Conservation (phyloP, 2,329 filamentous ascomycete genomes). For the Phialophora verrucosa region DNA sequence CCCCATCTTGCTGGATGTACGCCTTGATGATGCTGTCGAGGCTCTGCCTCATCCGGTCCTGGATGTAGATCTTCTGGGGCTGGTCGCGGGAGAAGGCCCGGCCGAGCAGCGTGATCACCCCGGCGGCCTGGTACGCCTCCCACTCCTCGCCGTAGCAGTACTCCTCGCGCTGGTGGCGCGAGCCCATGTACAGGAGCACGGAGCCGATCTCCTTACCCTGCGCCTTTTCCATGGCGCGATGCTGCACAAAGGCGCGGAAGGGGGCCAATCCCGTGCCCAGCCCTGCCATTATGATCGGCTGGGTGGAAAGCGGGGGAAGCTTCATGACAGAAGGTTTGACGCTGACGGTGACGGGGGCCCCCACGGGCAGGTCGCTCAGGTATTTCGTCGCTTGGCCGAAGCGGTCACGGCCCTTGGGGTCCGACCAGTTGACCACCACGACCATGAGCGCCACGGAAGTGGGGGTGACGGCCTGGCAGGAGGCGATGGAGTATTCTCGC, state of each 20-base stretch:
- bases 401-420: slow-evolving; percentile 82
- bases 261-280: slow-evolving; percentile 96
- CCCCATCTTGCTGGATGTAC: slow-evolving; percentile 84
- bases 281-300: slow-evolving; percentile 97
- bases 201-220: slow-evolving; percentile 93
- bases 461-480: slow-evolving; percentile 91
- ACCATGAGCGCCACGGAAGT: slow-evolving; percentile 93
- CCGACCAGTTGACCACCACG: slow-evolving; percentile 95
- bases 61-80: slow-evolving; percentile 98
- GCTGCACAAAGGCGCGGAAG: slow-evolving; percentile 99
- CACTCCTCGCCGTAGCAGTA: slow-evolving; percentile 99
- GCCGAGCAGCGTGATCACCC: slow-evolving; percentile 91
- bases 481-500: slow-evolving; percentile 98
- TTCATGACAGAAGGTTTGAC: slow-evolving; percentile 99
- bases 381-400: slow-evolving; percentile 94
- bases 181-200: slow-evolving; percentile 94
- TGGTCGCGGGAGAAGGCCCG: slow-evolving; percentile 96
- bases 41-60: slow-evolving; percentile 94
- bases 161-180: slow-evolving; percentile 95
- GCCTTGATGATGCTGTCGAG: slow-evolving; percentile 80
- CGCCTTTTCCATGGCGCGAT: slow-evolving; percentile 97
- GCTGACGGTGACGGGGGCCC: slow-evolving; percentile 82
- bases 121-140: slow-evolving; percentile 96
- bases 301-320: slow-evolving; percentile 82
- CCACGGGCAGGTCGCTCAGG: slow-evolving; percentile 75